A percentile compares a stretch with the other conserved stretches of the same genome.
phyloP scores from a whole-genome alignment of 140 eudicot genomes.

The Ambrosia hybrid region DNA sequence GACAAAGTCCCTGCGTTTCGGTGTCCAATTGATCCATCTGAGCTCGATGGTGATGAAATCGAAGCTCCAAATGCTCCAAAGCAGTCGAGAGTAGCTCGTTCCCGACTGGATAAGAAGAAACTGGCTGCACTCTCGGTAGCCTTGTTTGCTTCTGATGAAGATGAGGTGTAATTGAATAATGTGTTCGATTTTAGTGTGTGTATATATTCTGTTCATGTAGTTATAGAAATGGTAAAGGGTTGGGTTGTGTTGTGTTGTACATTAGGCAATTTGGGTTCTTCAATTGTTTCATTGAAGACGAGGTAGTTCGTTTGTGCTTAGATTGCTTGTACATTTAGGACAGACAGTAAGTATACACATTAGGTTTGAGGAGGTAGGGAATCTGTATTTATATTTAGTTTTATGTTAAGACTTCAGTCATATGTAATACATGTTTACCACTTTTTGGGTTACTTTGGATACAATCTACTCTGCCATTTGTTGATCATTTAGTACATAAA shows the following conservation, averaged over 20 bases:
- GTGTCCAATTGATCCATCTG: conserved; percentile 29
- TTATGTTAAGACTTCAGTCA: conserved; percentile 3
- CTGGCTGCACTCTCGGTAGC: conserved; percentile 59
- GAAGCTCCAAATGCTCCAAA: conserved; percentile 77
- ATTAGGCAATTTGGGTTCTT: conserved; percentile 37
- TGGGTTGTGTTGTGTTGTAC: conserved; percentile 22
- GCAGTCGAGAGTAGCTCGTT: conserved; percentile 45
- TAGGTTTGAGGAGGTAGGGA: background rate
- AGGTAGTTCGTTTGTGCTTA: conserved; percentile 23
- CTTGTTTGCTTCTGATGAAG: conserved; percentile 45
- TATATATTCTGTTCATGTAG: conserved; percentile 7
- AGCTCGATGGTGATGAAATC: conserved; percentile 33
- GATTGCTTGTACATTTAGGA: conserved; percentile 36
- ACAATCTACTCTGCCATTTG: too few relatives aligned
- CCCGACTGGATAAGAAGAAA: conserved; percentile 54
- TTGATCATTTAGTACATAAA: too few relatives aligned
- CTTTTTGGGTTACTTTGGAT: too few relatives aligned
- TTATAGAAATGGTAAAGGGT: conserved; percentile 10
- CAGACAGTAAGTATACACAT: conserved; percentile 22
- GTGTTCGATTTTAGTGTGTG: conserved; percentile 9
- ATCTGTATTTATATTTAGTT: conserved; percentile 22
- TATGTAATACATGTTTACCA: too few relatives aligned
- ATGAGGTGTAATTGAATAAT: conserved; percentile 18
- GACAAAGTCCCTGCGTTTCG: conserved; percentile 48
- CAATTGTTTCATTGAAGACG: conserved; percentile 44